A percentile compares a stretch with the other conserved stretches of the same genome.
These are phyloP conservation scores for Leucocoprinus birnbaumii DNA, from an alignment of 768 basidiomycete species.

Conservation along the genomic window DNA sequence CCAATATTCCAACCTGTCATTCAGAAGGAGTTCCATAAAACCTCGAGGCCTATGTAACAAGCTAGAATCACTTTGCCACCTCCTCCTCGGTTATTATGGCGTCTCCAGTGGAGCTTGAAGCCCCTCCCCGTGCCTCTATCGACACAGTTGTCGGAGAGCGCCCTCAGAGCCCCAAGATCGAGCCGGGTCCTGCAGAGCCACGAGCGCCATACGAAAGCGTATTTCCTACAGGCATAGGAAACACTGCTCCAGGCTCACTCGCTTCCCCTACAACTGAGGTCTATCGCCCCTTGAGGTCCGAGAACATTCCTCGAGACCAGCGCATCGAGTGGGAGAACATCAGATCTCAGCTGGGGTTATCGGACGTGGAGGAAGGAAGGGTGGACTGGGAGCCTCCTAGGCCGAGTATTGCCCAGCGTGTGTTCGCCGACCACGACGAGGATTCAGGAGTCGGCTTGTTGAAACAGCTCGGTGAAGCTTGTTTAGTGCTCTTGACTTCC, in stretches of 20 bases:
- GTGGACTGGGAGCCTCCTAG: not conserved
- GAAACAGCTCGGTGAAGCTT: constrained; percentile 4
- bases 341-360: constrained; percentile 3
- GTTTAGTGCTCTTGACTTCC: not conserved
- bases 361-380: not conserved
- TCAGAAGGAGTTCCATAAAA: too few relatives aligned
- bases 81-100: not conserved
- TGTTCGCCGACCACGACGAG: constrained; percentile 1
- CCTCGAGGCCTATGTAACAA: too few relatives aligned
- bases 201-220: not conserved
- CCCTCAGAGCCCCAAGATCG: not conserved
- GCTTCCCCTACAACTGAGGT: not conserved
- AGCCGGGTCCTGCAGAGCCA: not conserved
- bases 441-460: not conserved
- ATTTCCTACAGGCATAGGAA: not conserved
- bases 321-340: constrained; percentile 6
- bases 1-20: too few relatives aligned
- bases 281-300: not conserved
- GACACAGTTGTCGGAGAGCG: not conserved
- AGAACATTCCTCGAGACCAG: not conserved
- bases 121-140: not conserved
- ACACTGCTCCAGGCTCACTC: not conserved
- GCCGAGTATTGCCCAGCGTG: not conserved
- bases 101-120: not conserved
- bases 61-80: not conserved